Conservation (phyloP, 441 rosid species). For the Erodium moschatum region DNA sequence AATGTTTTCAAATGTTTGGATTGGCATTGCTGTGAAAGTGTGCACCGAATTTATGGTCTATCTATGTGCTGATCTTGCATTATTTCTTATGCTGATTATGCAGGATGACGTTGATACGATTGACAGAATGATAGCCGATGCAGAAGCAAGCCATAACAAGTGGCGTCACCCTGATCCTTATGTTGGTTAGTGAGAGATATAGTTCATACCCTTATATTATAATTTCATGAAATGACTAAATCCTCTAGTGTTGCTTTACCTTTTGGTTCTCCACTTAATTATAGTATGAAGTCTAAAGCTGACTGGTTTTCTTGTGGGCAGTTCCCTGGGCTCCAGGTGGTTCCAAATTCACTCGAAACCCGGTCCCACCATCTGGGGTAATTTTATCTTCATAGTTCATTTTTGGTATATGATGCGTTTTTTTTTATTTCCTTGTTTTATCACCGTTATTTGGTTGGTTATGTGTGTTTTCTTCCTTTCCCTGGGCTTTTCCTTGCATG, state of each 20-base stretch:
- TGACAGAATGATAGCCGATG: conserved; percentile 65
- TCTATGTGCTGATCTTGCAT: conserved; percentile 5
- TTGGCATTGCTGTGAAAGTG: not conserved
- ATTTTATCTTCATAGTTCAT: conserved; percentile 1
- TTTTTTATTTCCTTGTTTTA: not conserved
- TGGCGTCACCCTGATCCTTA: conserved; percentile 97
- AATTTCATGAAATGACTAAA: not conserved
- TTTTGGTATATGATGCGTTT: not conserved
- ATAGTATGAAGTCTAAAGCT: not conserved
- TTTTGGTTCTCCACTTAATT: not conserved
- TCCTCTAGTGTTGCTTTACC: not conserved
- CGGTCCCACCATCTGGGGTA: conserved; percentile 85
- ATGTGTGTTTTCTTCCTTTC: not conserved
- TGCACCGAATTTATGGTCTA: not conserved
- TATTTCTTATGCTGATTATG: conserved; percentile 15
- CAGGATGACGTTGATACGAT: conserved; percentile 74
- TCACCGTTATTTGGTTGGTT: not conserved
- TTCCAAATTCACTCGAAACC: conserved; percentile 81
- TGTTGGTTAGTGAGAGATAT: conserved; percentile 39
- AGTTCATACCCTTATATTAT: not conserved
- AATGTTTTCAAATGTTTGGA: not conserved
- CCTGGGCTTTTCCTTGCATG: not conserved
- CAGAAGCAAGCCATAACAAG: conserved; percentile 65
- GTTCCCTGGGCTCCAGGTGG: conserved; percentile 99
- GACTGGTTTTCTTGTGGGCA: conserved; percentile 30